Conservation (phyloP, 2,329 filamentous ascomycete genomes). For the Sarocladium oryzae region DNA sequence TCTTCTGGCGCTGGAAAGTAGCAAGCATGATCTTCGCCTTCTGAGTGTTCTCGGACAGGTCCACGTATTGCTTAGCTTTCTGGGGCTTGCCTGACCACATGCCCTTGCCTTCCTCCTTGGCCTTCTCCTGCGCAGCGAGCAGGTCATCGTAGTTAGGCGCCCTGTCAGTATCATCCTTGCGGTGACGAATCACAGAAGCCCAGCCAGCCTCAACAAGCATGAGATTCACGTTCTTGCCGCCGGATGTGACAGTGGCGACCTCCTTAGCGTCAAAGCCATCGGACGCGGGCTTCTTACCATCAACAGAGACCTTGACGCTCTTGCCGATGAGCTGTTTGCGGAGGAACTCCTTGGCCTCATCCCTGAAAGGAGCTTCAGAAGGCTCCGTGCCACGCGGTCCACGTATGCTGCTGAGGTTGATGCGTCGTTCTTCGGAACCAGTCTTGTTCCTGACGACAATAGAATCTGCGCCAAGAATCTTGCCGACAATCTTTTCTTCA, state of each 20-base stretch:
- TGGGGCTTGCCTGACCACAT: constrained; percentile 92
- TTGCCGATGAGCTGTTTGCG: constrained; percentile 94
- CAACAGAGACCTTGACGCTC: constrained; percentile 81
- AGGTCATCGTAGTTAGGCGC: constrained; percentile 92
- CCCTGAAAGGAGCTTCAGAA: constrained; percentile 79
- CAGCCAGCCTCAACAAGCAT: constrained; percentile 86
- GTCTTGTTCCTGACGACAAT: constrained; percentile 80
- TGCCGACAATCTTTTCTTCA: constrained; percentile 75
- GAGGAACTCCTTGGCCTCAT: constrained; percentile 93
- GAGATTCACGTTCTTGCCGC: constrained; percentile 81
- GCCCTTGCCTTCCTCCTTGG: constrained; percentile 83
- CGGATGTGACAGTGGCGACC: constrained; percentile 78
- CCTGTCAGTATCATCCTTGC: constrained; percentile 88
- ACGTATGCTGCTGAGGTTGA: constrained; percentile 87
- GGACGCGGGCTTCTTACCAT: constrained; percentile 82
- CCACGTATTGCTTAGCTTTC: constrained; percentile 73
- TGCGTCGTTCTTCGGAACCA: constrained; percentile 73
- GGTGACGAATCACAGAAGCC: constrained; percentile 88
- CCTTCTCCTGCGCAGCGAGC: constrained; percentile 70
- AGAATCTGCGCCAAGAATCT: constrained; percentile 83
- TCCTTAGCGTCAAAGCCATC: constrained; percentile 93
- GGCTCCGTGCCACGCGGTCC: constrained; percentile 86
- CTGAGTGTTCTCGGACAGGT: constrained; percentile 87
- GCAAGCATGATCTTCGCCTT: constrained; percentile 93
- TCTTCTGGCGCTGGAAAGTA: constrained; percentile 82